Conservation (phyloP, 116 monocot species). For the Dioscorea cayenensis region DNA sequence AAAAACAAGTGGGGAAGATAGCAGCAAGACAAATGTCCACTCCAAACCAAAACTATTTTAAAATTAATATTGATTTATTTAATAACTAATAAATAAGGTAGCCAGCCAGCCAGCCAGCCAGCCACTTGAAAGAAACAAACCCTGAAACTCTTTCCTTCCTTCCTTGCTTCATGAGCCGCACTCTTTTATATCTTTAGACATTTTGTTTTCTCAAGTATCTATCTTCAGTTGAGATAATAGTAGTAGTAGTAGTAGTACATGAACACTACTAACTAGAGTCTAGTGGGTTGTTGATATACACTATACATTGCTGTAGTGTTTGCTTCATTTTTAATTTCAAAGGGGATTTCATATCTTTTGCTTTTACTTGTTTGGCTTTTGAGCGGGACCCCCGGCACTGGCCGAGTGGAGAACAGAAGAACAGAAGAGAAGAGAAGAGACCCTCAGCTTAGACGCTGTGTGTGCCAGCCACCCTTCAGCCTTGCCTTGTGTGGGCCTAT, state of each 20-base stretch:
- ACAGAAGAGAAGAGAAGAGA: not conserved
- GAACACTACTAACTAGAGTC: too few relatives aligned
- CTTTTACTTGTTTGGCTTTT: not conserved
- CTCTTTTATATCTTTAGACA: too few relatives aligned
- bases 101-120: too few relatives aligned
- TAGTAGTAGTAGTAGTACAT: too few relatives aligned
- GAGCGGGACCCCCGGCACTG: not conserved
- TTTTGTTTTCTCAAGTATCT: too few relatives aligned
- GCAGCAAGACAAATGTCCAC: not conserved
- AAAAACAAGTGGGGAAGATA: not conserved
- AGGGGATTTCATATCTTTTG: not conserved
- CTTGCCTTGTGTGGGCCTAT: not conserved
- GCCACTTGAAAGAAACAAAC: not conserved
- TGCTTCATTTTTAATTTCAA: not conserved
- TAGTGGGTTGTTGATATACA: too few relatives aligned
- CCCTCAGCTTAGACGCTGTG: not conserved
- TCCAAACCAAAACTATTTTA: too few relatives aligned
- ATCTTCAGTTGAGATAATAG: too few relatives aligned
- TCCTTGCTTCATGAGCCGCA: too few relatives aligned
- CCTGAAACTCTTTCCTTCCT: not conserved
- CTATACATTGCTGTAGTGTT: too few relatives aligned
- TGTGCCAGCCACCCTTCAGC: too few relatives aligned
- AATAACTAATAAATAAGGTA: not conserved
- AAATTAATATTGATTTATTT: not conserved
- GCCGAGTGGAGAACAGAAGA: conserved; percentile 9